phyloP scores from a whole-genome alignment of 345 rosid species.

The Camelina sativa region DNA sequence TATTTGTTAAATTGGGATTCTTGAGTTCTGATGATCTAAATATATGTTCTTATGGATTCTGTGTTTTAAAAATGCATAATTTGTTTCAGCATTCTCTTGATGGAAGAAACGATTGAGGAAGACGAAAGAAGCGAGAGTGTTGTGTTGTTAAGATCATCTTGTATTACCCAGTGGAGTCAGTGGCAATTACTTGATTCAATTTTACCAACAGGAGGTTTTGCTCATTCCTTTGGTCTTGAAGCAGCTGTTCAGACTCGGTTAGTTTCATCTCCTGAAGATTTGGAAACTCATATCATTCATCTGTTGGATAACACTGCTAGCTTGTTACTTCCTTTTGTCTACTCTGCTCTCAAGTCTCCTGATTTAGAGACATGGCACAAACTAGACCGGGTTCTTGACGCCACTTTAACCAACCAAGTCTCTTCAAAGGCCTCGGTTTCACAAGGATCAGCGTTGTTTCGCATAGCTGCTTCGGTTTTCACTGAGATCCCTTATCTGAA shows the following conservation, averaged over 20 bases:
- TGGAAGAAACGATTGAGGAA: conserved; percentile 12
- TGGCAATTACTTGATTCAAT: conserved; percentile 93
- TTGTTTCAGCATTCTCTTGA: neutral
- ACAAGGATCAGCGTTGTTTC: conserved; percentile 85
- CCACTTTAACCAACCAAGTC: conserved; percentile 75
- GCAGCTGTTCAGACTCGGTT: conserved; percentile 75
- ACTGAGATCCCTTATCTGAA: conserved; percentile 65
- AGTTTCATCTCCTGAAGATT: conserved; percentile 55
- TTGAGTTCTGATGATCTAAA: no score
- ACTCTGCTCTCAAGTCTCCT: conserved; percentile 57
- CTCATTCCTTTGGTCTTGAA: conserved; percentile 88
- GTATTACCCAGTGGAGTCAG: conserved; percentile 72
- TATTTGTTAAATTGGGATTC: no score
- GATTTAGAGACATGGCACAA: conserved; percentile 53
- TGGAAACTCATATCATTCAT: conserved; percentile 52
- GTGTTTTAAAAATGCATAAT: neutral
- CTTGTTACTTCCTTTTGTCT: conserved; percentile 80
- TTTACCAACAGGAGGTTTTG: conserved; percentile 93
- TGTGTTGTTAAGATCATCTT: conserved; percentile 1
- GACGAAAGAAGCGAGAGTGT: conserved; percentile 1
- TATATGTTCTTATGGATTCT: neutral
- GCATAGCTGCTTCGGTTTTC: conserved; percentile 71
- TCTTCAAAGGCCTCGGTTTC: conserved; percentile 70
- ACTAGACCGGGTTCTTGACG: conserved; percentile 61
- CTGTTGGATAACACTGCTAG: conserved; percentile 74